Conservation (phyloP, 768 basidiomycete genomes). For the Tricholoma bakamatsutake region DNA sequence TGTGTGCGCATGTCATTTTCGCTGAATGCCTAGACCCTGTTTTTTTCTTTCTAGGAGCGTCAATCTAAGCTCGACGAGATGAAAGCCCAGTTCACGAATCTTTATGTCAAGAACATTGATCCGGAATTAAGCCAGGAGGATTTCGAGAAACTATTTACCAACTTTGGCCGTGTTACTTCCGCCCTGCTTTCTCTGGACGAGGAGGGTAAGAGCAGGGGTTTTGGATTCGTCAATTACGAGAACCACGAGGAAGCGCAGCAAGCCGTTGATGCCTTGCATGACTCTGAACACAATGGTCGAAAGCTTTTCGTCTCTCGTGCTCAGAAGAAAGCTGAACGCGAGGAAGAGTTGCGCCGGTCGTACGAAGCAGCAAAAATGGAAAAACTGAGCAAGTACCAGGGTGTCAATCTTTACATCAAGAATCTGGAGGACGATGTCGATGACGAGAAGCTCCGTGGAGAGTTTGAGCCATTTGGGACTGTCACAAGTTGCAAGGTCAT, state of each 20-base stretch:
- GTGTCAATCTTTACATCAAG: conserved; percentile 99
- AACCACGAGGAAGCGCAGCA: conserved; percentile 85
- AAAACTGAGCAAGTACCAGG: conserved; percentile 96
- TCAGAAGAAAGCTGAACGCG: conserved; percentile 97
- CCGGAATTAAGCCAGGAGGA: conserved; percentile 78
- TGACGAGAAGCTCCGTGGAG: conserved; percentile 92
- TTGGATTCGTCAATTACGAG: conserved; percentile 98
- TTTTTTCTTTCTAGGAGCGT: conserved; percentile 76
- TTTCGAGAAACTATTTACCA: conserved; percentile 74
- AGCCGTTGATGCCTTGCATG: conserved; percentile 88
- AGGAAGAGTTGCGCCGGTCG: conserved; percentile 89
- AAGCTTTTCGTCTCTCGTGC: conserved; percentile 95
- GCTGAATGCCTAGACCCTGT: neutral
- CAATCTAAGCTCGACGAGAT: conserved; percentile 98
- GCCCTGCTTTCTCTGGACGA: conserved; percentile 82
- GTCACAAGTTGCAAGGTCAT: conserved; percentile 99
- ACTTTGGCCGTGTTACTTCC: conserved; percentile 83
- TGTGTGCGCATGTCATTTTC: conserved; percentile 21
- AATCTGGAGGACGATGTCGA: conserved; percentile 98
- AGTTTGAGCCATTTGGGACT: conserved; percentile 95
- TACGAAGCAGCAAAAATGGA: conserved; percentile 97
- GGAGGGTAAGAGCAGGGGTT: conserved; percentile 90
- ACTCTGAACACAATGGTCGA: conserved; percentile 76
- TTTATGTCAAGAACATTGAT: conserved; percentile 97
- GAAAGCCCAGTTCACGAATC: conserved; percentile 95